Base-by-base conservation (phyloP, 345 rosid genomes). In the Dovyalis caffra region DNA sequence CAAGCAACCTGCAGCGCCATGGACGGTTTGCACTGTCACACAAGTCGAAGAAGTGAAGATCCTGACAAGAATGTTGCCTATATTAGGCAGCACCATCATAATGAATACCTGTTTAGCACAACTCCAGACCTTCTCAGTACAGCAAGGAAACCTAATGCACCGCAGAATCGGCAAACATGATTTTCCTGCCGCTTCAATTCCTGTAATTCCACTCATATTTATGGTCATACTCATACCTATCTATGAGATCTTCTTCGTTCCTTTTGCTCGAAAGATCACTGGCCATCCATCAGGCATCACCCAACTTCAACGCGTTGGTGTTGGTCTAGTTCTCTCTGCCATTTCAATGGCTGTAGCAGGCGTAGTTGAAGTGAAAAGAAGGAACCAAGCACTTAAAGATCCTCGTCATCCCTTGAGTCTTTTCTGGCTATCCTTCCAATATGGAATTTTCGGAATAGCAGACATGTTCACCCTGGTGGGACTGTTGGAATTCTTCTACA, bases 11-110 rank as follows among this genome's bases (percentile, higher is more conserved):
- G n/a, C 76, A 0, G 37, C 26, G 10, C 75, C 66, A 69, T 80
- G 87, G 85, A 80, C 32, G 49, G 80, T 78, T 15, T 87, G 88
- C 78, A 83, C 78, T 0, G 84, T 85, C 70, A 87, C 88, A 26
- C 88, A 87, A 65, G 88, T 85, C 5, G 90, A 85, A 81, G 88
- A 87, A 81, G 86, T 83, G 26, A 85, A 87, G 79, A 83, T 87
- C 71, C 83, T 87, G 31, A 70, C 82, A 18, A 79, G 88, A 70
- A 87, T 85, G 88, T 61, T 85, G 74, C 83, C 90, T 4, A 83
- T 85, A 37, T 45, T 71, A 56, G 38, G 62, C 64, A 78, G 81
- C 47, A 78, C 77, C 5, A 78, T 78, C 69, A 49, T 78, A 10
- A 73, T 73, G 81, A 78, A 73, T 64, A 72, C 83, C 8, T 72